phyloP scores from a whole-genome alignment of 2,329 filamentous ascomycete species.

The Apiospora marii region DNA sequence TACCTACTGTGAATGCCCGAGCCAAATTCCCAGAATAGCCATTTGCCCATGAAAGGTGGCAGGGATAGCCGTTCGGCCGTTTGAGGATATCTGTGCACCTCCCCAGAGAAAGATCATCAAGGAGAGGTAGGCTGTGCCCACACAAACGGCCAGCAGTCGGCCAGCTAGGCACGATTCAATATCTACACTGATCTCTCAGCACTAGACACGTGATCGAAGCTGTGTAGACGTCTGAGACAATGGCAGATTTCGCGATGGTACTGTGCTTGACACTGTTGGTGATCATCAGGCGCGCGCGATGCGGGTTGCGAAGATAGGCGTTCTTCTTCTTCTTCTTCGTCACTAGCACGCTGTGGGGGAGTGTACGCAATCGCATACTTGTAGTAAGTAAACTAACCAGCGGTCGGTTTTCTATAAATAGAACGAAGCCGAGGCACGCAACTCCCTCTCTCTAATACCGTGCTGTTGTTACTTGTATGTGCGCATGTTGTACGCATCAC shows the following conservation, averaged over 20 bases:
- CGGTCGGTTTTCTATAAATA: not conserved
- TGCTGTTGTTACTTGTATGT: not conserved
- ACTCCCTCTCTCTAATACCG: not conserved
- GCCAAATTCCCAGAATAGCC: not conserved
- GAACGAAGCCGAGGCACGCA: not conserved
- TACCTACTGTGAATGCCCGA: not conserved
- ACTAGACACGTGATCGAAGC: not conserved
- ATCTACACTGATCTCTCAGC: not conserved
- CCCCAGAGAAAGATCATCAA: not conserved
- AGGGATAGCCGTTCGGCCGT: not conserved
- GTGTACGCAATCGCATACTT: not conserved
- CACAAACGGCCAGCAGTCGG: not conserved
- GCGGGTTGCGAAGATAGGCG: not conserved
- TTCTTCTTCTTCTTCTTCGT: not conserved
- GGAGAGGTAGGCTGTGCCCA: constrained; percentile 4
- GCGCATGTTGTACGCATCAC: not conserved
- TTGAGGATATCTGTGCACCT: not conserved
- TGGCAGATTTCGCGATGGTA: not conserved
- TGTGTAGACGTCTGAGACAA: not conserved
- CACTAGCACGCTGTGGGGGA: not conserved
- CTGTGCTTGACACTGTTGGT: not conserved
- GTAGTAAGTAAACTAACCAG: not conserved
- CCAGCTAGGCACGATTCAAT: not conserved
- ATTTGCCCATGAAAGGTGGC: not conserved
- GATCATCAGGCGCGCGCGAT: not conserved